Evolutionary conservation across 768 basidiomycete genomes (phyloP), one percentile per base, ranked within the genome.

Genomic region (Cyclocybe aegerita): DNA sequence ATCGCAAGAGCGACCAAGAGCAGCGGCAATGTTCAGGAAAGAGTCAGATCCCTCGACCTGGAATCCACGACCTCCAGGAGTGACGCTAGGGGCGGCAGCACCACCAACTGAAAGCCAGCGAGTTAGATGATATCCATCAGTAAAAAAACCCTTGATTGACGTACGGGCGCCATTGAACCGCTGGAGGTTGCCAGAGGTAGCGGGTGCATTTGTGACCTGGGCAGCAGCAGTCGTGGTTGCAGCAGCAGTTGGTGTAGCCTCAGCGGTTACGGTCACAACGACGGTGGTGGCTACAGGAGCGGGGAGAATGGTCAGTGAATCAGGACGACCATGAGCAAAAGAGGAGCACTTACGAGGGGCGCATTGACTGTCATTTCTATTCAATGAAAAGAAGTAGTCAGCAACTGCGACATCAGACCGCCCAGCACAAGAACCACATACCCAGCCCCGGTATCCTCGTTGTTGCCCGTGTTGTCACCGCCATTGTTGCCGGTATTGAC

Each of bases 1-100:
- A 56, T 80, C 79, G 65, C 83, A 85, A 1, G 79, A 79, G 30
- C 82, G 77, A 15, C 76, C 77, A 31, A 83, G 69, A 12, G 82
- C 81, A 36, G 74, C 76, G 31, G 63, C 63, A 10, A 67, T 35
- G 59, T 80, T 78, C 31, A 79, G 54, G 74, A 83, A 83, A 37
- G 60, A 54, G 36, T 75, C 72, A 39, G 72, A 74, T 46, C 68
- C 69, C 9, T 67, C 64, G 44, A 81, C 79, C 6, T 64, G 54
- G 66, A 85, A 83, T 35, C 77, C 79, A 50, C 66, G 63, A 23
- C 75, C 79, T 35, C 78, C 78, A 47, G 61, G 52, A 30, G 61
- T 69, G 35, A 80, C 78, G 8, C 73, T 58, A 17, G 79, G 80
- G 9, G 80, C 70, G 45, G 64, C 34, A 31, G 61, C 54, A 33